phyloP scores from a whole-genome alignment of 768 basidiomycete genomes.

The Mycena filopes region DNA sequence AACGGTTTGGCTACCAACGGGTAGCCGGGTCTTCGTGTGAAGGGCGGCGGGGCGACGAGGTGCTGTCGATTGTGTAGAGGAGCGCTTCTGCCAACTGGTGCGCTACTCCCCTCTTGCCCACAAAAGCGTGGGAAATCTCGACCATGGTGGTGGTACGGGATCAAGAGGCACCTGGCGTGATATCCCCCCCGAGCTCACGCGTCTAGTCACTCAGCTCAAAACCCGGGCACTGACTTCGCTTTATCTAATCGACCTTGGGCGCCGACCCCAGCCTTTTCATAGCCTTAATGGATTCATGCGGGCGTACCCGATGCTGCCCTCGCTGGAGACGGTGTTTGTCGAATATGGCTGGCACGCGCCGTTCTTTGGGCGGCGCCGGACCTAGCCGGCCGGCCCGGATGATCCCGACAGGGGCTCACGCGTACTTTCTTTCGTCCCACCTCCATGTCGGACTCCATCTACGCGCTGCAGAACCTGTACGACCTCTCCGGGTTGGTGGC shows the following conservation, averaged over 20 bases:
- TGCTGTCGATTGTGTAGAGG: too few relatives aligned
- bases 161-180: too few relatives aligned
- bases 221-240: conserved; percentile 61
- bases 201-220: conserved; percentile 60
- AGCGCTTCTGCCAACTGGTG: too few relatives aligned
- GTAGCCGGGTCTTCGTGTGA: too few relatives aligned
- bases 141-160: too few relatives aligned
- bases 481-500: conserved; percentile 69
- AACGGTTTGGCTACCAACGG: too few relatives aligned
- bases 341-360: conserved; percentile 59
- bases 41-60: too few relatives aligned
- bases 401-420: conserved; percentile 4
- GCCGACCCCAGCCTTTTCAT: conserved; percentile 51
- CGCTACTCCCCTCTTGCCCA: too few relatives aligned
- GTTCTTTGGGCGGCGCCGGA: conserved; percentile 11
- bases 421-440: background rate
- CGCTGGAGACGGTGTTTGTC: conserved; percentile 50
- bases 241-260: conserved; percentile 56
- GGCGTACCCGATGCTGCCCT: conserved; percentile 49
- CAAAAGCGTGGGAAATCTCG: too few relatives aligned
- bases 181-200: conserved; percentile 69
- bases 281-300: conserved; percentile 60
- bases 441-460: conserved; percentile 41
- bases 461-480: conserved; percentile 49
- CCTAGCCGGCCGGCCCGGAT: background rate